phyloP scores from a whole-genome alignment of 2,329 filamentous ascomycete species.

The Scedosporium minutisporum region DNA sequence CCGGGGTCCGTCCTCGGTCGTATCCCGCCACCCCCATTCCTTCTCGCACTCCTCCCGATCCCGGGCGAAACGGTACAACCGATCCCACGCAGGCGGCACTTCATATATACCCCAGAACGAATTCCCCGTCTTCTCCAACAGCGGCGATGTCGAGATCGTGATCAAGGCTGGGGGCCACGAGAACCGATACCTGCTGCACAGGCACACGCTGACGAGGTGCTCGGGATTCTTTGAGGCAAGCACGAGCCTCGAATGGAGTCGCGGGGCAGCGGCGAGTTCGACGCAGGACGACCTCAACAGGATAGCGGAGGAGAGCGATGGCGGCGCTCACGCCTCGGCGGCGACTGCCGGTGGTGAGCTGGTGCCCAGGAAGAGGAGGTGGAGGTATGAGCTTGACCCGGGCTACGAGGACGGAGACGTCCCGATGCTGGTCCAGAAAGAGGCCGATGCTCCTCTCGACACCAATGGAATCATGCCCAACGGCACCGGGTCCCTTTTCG shows the following conservation, averaged over 20 bases:
- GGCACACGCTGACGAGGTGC: slow-evolving; percentile 77
- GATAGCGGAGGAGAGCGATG: not conserved
- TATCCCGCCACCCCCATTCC: slow-evolving; percentile 36
- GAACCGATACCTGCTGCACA: slow-evolving; percentile 78
- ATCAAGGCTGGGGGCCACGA: slow-evolving; percentile 62
- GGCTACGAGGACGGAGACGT: slow-evolving; percentile 64
- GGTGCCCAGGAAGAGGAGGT: slow-evolving; percentile 33
- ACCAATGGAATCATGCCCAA: not conserved
- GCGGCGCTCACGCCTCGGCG: not conserved
- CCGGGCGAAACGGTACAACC: slow-evolving; percentile 62
- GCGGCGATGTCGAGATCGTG: slow-evolving; percentile 86
- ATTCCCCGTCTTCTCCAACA: slow-evolving; percentile 83
- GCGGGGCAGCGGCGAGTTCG: slow-evolving; percentile 15
- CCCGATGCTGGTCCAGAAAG: slow-evolving; percentile 80
- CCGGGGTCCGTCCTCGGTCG: slow-evolving; percentile 51
- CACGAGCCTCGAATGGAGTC: slow-evolving; percentile 70
- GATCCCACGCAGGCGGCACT: slow-evolving; percentile 67
- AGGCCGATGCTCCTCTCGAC: slow-evolving; percentile 24
- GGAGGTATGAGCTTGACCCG: slow-evolving; percentile 82
- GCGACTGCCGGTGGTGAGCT: not conserved
- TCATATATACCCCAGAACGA: slow-evolving; percentile 72
- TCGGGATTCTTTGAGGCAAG: slow-evolving; percentile 90
- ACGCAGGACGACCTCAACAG: slow-evolving; percentile 16
- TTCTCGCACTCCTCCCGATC: slow-evolving; percentile 27
- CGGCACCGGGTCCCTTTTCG: slow-evolving; percentile 43